Conservation (phyloP, 192 early-diverging fungal genomes). For the Backusella tuberculispora region DNA sequence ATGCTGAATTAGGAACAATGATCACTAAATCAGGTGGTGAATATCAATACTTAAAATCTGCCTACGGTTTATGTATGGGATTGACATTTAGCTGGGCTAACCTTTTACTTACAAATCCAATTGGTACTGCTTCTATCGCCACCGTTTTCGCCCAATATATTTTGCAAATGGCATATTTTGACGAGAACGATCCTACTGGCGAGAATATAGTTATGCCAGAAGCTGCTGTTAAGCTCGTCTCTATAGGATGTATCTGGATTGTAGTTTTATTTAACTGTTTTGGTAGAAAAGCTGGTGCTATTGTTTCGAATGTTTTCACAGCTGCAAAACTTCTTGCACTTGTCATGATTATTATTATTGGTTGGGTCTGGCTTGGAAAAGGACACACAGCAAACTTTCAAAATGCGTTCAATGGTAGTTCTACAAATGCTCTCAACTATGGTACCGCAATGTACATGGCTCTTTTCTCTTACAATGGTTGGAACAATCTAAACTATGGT, state of each 20-base stretch:
- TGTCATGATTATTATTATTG: constrained; percentile 68
- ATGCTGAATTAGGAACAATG: constrained; percentile 89
- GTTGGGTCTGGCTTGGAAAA: constrained; percentile 67
- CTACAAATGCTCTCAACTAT: constrained; percentile 61
- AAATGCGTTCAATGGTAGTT: constrained; percentile 57
- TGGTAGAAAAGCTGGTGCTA: constrained; percentile 46
- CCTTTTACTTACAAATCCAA: constrained; percentile 53
- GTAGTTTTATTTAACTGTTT: constrained; percentile 47
- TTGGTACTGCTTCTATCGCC: constrained; percentile 53
- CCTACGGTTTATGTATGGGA: constrained; percentile 61
- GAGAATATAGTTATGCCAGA: constrained; percentile 15
- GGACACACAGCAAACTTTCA: constrained; percentile 52
- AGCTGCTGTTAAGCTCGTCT: constrained; percentile 31
- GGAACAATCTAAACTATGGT: constrained; percentile 77
- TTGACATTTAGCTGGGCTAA: constrained; percentile 61
- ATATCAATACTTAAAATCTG: constrained; percentile 75
- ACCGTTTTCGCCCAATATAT: constrained; percentile 76
- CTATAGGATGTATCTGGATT: constrained; percentile 38
- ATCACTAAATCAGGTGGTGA: constrained; percentile 85
- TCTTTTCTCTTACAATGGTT: constrained; percentile 62
- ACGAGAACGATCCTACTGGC: constrained; percentile 3
- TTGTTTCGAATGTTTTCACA: constrained; percentile 72
- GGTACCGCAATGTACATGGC: constrained; percentile 71
- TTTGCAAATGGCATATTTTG: constrained; percentile 53
- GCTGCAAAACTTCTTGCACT: constrained; percentile 72